Evolutionary conservation across 768 basidiomycete genomes (phyloP), one percentile per base, ranked within the genome.

Genomic region (Hemileccinum rubropunctum): DNA sequence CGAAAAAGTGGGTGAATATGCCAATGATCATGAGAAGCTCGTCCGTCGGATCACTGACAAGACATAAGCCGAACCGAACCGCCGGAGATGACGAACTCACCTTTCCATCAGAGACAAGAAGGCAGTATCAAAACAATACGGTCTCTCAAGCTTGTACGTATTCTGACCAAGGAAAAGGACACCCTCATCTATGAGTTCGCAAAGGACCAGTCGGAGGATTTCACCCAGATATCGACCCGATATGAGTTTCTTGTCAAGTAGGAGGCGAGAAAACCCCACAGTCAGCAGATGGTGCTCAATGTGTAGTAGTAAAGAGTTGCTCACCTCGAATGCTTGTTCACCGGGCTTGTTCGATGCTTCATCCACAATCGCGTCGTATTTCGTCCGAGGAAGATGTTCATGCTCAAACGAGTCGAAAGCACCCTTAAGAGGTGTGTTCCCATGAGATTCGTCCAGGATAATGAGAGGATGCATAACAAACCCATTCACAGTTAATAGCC

Each of bases 401-500:
- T 98, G 94, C 56, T 87, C 82, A 58, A 93, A 92, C 10, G 94
- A 95, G 70, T 99, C 97, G 65, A 99, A 99, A 0, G 95, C 95
- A 52, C 94, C 95, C 94, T 95, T 35, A 27, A 39, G 34, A 39
- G 1, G 15, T 30, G 28, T 11, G 0, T 47, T 39, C 17, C 18
- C 18, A 42, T 39, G 35, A 32, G 33, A 48, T 39, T 17, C 42
- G 18, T 12, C 14, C 33, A 33, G 6, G 28, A 2, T 7, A 17
- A 30, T n/a, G 11, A 23, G 41, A 23, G 26, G 14, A 14, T n/a
- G 14, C 5, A 6, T 4, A 17, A 62, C 79, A n/a, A 52, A 88
- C 87, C 88, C 90, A 94, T 82, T 95, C 91, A 71, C 95, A 95
- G 68, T 98, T 98, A 66, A 99, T 98, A 6, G 85, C 95, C 81